Base-by-base conservation (phyloP, 1,284 basidiomycete genomes). In the Sporisorium iseilematis-ciliati region DNA sequence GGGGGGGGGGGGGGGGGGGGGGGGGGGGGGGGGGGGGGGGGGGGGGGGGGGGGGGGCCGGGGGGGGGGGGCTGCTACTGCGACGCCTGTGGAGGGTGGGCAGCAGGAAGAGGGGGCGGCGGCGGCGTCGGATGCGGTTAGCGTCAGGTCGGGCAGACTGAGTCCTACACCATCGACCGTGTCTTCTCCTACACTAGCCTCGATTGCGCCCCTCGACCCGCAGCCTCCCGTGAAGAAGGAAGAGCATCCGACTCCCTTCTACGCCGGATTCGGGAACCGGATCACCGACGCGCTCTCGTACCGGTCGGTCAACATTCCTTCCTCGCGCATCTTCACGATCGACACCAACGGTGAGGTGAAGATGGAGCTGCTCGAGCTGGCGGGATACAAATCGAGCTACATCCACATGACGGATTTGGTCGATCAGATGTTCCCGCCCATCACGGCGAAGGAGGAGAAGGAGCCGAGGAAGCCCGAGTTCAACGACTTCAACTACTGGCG, bases 351-450 rank as follows among this genome's bases (percentile, higher is more conserved):
- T 7, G 94, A 97, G 81, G 95, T 99, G 63, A 97, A 97, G 88
- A 94, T 97, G 89, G 97, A 99, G 86, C 88, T 99, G 56, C 88
- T 99, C 33, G 95, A 97, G 83, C 87, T 96, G 23, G 94, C 95
- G 0, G 96, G 96, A 0, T 97, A 99, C 88, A 97, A 96, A 84
- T 97, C 94, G 33, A 94, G 93, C 89, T 95, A 95, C 85, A 95
- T 95, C 74, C 92, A 94, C 85, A 97, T 96, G 94, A 97, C 96
- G 18, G 96, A 99, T 85, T 89, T 99, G 16, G 97, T 99, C 33
- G 95, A 99, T 87, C 95, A 97, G 85, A 96, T 97, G 91, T 99
- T 99, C 88, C 97, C 97, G 26, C 94, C 96, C 0, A 94, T 98
- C 66, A 77, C 77, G 33, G 90, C 94, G 81, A 90, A 91, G 57